A percentile compares a stretch with the other conserved stretches of the same genome.
Conservation (phyloP, 352 stramenopile species). For the Elongisporangium undulatum region DNA sequence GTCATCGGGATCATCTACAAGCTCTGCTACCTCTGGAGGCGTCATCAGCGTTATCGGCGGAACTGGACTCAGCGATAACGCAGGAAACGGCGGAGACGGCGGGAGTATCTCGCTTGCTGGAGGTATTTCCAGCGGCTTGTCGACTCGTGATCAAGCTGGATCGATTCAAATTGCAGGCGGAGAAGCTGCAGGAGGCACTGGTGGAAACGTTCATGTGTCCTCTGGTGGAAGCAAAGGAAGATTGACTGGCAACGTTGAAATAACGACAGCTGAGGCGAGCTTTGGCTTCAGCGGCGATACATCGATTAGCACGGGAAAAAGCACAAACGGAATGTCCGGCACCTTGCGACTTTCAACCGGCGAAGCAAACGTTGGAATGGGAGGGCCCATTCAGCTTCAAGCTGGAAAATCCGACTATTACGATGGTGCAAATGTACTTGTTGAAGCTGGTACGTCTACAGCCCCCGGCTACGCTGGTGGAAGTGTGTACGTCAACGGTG, state of each 20-base stretch:
- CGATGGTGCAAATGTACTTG: constrained; percentile 48
- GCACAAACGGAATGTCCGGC: constrained; percentile 34
- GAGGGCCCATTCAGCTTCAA: constrained; percentile 52
- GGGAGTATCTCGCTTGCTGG: constrained; percentile 41
- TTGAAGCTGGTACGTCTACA: constrained; percentile 60
- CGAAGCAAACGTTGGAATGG: constrained; percentile 43
- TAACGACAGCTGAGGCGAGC: constrained; percentile 44
- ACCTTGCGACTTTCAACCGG: constrained; percentile 35
- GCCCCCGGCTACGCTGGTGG: constrained; percentile 46
- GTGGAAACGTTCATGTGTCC: constrained; percentile 35
- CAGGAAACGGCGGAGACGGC: constrained; percentile 67
- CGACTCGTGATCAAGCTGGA: constrained; percentile 50
- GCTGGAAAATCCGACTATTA: constrained; percentile 55
- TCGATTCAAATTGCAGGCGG: constrained; percentile 45
- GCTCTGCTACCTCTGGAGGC: constrained; percentile 46
- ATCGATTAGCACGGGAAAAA: constrained; percentile 35
- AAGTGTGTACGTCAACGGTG: constrained; percentile 38
- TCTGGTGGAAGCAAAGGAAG: constrained; percentile 48
- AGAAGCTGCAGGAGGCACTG: constrained; percentile 39
- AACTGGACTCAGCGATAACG: constrained; percentile 56
- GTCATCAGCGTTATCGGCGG: constrained; percentile 39
- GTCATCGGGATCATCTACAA: constrained; percentile 39
- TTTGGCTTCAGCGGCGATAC: constrained; percentile 53
- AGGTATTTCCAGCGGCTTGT: constrained; percentile 46
- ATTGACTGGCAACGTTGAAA: constrained; percentile 44